Evolutionary conservation across 139 green algal genomes (phyloP), one percentile per base, ranked within the genome.

Genomic region (Choricystis sp.): DNA sequence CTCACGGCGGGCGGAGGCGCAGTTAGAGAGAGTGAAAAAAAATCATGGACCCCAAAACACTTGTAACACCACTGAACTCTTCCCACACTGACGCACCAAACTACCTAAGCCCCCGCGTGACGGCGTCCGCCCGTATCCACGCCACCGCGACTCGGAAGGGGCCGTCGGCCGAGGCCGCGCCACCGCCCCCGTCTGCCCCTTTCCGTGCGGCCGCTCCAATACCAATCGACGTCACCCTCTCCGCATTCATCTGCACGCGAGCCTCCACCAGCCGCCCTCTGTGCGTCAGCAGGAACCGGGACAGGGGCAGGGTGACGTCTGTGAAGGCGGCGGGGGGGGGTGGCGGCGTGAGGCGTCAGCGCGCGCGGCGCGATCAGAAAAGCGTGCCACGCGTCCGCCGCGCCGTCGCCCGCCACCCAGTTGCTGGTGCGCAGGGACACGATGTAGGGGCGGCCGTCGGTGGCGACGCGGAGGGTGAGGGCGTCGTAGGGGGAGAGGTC

Each of bases 311-410:
- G 26, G 70, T 63, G 4, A 84, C 76, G 48, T 80, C 71, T 24
- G 63, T 61, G 76, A 76, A 84, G 31, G 63, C 73, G 2, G 68
- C 71, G 20, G 25, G 25, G 49, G 24, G 22, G 23, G 16, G 49
- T n/a, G 23, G 2, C 30, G 29, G 14, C 3, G 28, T n/a, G 3
- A 29, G 40, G 1, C 2, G 16, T 1, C 26, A 29, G 31, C 49
- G 4, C 58, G n/a, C 55, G 76, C 76, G 72, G 72, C 2, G 72
- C 70, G 71, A 83, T 74, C 14, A 84, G 65, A 60, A 83, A 82
- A 49, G 78, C 76, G 40, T 84, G 78, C 75, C 76, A 84, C n/a
- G 79, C 68, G 29, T 84, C 78, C 19, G 81, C 40, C 3, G 75
- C 74, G 1, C 48, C 31, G 28, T 65, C 58, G 26, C 75, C 78